phyloP scores from a whole-genome alignment of 768 basidiomycete genomes.

The Mrakia hoshinonis region DNA sequence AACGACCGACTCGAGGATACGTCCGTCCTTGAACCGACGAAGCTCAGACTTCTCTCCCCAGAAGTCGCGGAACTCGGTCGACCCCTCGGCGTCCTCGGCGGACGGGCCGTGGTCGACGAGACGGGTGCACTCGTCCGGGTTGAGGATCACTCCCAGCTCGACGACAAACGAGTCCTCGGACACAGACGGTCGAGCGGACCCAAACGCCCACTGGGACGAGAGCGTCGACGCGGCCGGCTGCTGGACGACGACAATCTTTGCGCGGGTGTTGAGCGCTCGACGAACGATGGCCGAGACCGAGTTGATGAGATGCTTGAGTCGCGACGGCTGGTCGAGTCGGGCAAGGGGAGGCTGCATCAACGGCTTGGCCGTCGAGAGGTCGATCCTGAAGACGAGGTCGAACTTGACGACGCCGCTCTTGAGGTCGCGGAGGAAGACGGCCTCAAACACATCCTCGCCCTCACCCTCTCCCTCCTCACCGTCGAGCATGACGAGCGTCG shows the following conservation, averaged over 20 bases:
- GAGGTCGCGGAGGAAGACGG: slow-evolving; percentile 65
- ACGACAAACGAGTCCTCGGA: slow-evolving; percentile 41
- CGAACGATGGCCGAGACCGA: slow-evolving; percentile 41
- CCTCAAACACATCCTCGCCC: slow-evolving; percentile 56
- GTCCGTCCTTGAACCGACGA: slow-evolving; percentile 89
- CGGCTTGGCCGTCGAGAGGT: slow-evolving; percentile 31
- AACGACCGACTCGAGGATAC: slow-evolving; percentile 86
- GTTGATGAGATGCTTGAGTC: slow-evolving; percentile 32
- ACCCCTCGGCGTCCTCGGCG: slow-evolving; percentile 45
- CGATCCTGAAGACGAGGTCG: slow-evolving; percentile 54
- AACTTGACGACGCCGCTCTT: slow-evolving; percentile 59
- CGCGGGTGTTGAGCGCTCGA: slow-evolving; percentile 65
- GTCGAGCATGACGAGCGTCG: slow-evolving; percentile 61
- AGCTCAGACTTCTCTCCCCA: slow-evolving; percentile 92
- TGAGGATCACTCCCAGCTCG: slow-evolving; percentile 66
- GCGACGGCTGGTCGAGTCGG: slow-evolving; percentile 32
- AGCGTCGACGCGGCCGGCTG: slow-evolving; percentile 27
- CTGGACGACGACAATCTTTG: slow-evolving; percentile 56
- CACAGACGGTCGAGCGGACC: slow-evolving; percentile 40
- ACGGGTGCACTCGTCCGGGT: slow-evolving; percentile 63
- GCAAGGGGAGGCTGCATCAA: slow-evolving; percentile 10
- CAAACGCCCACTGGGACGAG: slow-evolving; percentile 29
- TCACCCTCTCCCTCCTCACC: slow-evolving; percentile 26
- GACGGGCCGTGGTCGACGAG: slow-evolving; percentile 88
- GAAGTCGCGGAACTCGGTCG: slow-evolving; percentile 61